These are phyloP conservation scores for Diplodia corticola DNA, from an alignment of 2,329 filamentous ascomycete species.

Conservation along the genomic window DNA sequence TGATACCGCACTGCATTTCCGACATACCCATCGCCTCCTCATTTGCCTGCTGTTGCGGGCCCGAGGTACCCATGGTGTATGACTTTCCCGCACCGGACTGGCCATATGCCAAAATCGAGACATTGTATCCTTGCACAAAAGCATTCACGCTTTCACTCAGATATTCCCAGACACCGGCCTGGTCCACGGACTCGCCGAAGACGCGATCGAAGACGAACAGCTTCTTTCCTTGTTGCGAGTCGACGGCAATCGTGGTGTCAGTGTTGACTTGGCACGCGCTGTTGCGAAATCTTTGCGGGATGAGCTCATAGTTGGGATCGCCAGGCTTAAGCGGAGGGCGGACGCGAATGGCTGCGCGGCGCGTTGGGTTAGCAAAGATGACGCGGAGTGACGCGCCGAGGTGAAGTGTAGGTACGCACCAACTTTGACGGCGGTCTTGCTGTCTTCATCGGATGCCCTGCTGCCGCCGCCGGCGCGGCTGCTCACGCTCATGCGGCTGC, in stretches of 20 bases:
- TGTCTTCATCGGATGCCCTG: constrained; percentile 87
- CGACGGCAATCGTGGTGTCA: constrained; percentile 80
- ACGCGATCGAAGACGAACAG: constrained; percentile 96
- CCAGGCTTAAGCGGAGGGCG: constrained; percentile 79
- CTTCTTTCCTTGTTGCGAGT: constrained; percentile 82
- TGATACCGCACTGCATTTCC: not conserved
- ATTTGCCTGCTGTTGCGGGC: constrained; percentile 73
- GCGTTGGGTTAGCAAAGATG: constrained; percentile 29
- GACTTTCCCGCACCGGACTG: constrained; percentile 98
- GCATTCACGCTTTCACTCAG: constrained; percentile 84
- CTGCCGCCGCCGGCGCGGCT: constrained; percentile 72
- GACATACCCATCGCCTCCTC: constrained; percentile 73
- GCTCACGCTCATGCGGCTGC: constrained; percentile 80
- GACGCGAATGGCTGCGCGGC: constrained; percentile 76
- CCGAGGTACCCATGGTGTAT: constrained; percentile 97
- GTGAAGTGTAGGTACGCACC: constrained; percentile 62
- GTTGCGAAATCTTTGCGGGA: constrained; percentile 91
- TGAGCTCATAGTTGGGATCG: constrained; percentile 91
- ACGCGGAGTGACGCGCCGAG: constrained; percentile 20
- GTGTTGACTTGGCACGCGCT: constrained; percentile 90
- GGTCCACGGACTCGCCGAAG: constrained; percentile 77
- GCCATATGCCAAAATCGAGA: constrained; percentile 93
- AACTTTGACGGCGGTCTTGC: constrained; percentile 91
- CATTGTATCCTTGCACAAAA: constrained; percentile 96
- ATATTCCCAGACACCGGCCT: constrained; percentile 94